Evolutionary conservation across 192 early-diverging fungal genomes (phyloP).

Genomic region (Gonapodya sp.): DNA sequence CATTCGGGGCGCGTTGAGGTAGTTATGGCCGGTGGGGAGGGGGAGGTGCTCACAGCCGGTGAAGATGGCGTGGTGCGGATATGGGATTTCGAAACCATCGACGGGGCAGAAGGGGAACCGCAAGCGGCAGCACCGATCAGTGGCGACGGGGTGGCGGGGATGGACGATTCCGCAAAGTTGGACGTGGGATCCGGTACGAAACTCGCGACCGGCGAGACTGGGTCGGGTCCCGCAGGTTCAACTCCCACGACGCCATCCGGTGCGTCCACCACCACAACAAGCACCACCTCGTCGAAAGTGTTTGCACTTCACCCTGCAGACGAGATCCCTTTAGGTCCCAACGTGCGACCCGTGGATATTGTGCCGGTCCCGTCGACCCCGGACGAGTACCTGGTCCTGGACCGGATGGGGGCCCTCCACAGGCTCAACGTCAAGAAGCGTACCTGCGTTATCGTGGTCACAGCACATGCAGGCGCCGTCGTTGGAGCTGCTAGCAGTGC

Average conservation of each 20-base stretch:
- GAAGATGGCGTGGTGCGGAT: constrained; percentile 49
- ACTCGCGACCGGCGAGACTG: constrained; percentile 20
- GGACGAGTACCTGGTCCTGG: constrained; percentile 37
- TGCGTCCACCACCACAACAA: background rate
- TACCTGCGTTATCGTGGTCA: constrained; percentile 27
- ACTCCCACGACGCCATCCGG: no score
- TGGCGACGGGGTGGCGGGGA: background rate
- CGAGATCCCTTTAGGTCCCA: constrained; percentile 44
- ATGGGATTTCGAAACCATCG: constrained; percentile 54
- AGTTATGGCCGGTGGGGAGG: constrained; percentile 31
- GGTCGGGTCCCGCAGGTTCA: constrained; percentile 12
- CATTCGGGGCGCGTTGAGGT: constrained; percentile 40
- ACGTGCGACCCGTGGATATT: constrained; percentile 27
- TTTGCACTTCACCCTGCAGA: constrained; percentile 51
- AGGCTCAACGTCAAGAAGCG: constrained; percentile 23
- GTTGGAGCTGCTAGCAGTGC: constrained; percentile 33
- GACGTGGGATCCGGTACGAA: no score
- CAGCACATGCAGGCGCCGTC: constrained; percentile 39
- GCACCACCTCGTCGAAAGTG: constrained; percentile 22
- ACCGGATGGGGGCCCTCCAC: constrained; percentile 14
- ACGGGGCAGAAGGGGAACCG: constrained; percentile 38
- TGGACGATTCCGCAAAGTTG: background rate
- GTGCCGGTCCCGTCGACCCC: constrained; percentile 19
- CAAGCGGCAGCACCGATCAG: constrained; percentile 14
- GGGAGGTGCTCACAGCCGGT: constrained; percentile 44